phyloP scores from a whole-genome alignment of 1,284 basidiomycete genomes.

The Cryptococcus wingfieldii region DNA sequence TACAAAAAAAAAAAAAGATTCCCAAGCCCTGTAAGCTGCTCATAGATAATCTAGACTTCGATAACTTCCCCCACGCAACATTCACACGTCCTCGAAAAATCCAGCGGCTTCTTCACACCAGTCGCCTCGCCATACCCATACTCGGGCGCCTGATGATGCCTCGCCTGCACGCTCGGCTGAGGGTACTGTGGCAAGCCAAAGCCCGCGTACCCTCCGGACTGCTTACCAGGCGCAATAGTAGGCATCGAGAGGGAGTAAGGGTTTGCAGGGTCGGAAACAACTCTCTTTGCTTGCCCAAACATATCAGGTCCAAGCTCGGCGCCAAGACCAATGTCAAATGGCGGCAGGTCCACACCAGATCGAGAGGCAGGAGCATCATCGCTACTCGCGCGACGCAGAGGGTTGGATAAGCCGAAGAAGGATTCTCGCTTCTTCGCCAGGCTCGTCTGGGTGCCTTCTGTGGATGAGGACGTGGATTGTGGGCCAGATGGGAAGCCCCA shows the following conservation, averaged over 20 bases:
- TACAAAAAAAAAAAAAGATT: no score
- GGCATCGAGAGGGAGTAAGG: no score
- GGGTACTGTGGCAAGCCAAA: no score
- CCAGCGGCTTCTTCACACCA: neutral
- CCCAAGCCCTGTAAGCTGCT: no score
- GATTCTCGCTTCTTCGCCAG: conserved; percentile 33
- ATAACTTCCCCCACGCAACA: conserved; percentile 13
- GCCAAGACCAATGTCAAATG: conserved; percentile 3
- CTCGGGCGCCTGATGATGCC: neutral
- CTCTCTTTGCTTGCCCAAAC: neutral
- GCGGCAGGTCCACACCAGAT: conserved; percentile 19
- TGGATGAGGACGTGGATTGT: neutral
- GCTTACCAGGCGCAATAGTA: no score
- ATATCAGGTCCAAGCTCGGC: no score
- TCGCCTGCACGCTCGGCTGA: neutral
- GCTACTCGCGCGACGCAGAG: conserved; percentile 2
- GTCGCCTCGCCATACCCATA: no score
- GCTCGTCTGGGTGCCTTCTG: neutral
- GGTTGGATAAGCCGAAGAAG: conserved; percentile 42
- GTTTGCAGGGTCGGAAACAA: conserved; percentile 10
- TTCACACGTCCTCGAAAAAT: conserved; percentile 10
- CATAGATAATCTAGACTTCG: neutral
- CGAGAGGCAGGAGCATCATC: neutral
- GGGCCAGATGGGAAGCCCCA: conserved; percentile 36
- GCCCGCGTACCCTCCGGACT: no score